A percentile compares a stretch with the other conserved stretches of the same genome.
These are phyloP conservation scores for Ogataea paraovalis DNA, from an alignment of 805 yeast genomes.

Conservation along the genomic window DNA sequence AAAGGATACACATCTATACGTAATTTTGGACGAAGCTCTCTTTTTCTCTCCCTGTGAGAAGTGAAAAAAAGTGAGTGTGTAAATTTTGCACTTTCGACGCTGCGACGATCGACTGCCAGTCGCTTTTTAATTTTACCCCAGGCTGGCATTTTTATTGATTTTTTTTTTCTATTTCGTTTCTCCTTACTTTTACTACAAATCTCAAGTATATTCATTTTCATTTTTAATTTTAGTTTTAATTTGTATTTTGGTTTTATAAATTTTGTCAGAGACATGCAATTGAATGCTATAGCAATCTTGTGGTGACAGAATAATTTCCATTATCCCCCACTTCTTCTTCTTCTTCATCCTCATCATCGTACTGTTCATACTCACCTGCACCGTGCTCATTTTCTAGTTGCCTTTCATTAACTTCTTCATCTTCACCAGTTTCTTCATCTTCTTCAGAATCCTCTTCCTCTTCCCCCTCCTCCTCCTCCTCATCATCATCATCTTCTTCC, in stretches of 20 bases:
- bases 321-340: conserved; percentile 14
- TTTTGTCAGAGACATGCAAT: too few relatives aligned
- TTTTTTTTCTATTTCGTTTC: too few relatives aligned
- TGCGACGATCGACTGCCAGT: too few relatives aligned
- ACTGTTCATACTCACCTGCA: conserved; percentile 26
- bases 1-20: too few relatives aligned
- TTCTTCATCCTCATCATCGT: conserved; percentile 14
- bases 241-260: background rate
- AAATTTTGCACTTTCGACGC: too few relatives aligned
- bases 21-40: too few relatives aligned
- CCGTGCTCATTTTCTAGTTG: background rate
- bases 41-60: too few relatives aligned
- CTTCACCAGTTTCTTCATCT: conserved; percentile 25
- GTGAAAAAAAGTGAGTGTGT: too few relatives aligned
- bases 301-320: conserved; percentile 5
- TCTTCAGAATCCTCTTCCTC: conserved; percentile 29
- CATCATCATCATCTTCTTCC: conserved; percentile 20
- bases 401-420: background rate
- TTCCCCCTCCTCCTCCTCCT: conserved; percentile 28
- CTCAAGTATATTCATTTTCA: too few relatives aligned
- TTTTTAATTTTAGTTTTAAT: background rate
- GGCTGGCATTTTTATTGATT: too few relatives aligned
- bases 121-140: too few relatives aligned
- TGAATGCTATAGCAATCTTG: conserved; percentile 9
- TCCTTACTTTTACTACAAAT: too few relatives aligned